Conservation (phyloP, 2,329 filamentous ascomycete species). For the Parastagonospora avenae region DNA sequence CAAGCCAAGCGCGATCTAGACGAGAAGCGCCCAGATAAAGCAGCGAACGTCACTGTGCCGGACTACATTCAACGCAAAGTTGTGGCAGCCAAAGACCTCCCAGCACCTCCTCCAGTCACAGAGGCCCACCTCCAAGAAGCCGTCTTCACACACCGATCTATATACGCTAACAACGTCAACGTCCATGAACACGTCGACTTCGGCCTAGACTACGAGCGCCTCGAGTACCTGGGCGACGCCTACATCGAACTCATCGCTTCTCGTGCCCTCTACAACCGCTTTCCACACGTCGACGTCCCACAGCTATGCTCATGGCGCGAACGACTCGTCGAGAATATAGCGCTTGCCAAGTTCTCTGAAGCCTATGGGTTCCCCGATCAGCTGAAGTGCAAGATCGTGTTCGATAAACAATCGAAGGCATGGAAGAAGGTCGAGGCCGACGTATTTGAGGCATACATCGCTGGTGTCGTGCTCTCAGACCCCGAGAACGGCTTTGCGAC, state of each 20-base stretch:
- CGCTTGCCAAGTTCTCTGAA: conserved; percentile 70
- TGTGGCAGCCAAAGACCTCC: conserved; percentile 48
- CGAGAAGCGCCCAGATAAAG: conserved; percentile 29
- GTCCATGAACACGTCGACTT: conserved; percentile 24
- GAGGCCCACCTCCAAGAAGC: conserved; percentile 65
- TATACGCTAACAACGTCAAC: conserved; percentile 21
- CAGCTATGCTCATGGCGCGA: conserved; percentile 78
- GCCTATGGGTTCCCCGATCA: conserved; percentile 73
- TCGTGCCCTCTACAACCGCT: conserved; percentile 75
- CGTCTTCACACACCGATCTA: conserved; percentile 67
- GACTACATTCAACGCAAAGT: conserved; percentile 34
- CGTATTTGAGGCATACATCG: conserved; percentile 89
- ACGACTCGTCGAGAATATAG: conserved; percentile 78
- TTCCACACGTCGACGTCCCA: conserved; percentile 68
- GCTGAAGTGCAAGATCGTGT: conserved; percentile 57
- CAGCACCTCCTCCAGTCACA: conserved; percentile 65
- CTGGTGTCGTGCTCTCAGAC: conserved; percentile 74
- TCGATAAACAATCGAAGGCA: conserved; percentile 35
- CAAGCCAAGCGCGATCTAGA: conserved; percentile 53
- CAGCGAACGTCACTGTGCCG: conserved; percentile 26
- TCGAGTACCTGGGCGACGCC: conserved; percentile 89
- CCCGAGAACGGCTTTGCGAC: conserved; percentile 64
- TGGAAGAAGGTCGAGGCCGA: conserved; percentile 78
- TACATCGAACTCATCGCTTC: conserved; percentile 80
- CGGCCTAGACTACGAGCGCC: conserved; percentile 69